phyloP scores from a whole-genome alignment of 2,329 filamentous ascomycete genomes.

The Ophioceras dolichostomum region DNA sequence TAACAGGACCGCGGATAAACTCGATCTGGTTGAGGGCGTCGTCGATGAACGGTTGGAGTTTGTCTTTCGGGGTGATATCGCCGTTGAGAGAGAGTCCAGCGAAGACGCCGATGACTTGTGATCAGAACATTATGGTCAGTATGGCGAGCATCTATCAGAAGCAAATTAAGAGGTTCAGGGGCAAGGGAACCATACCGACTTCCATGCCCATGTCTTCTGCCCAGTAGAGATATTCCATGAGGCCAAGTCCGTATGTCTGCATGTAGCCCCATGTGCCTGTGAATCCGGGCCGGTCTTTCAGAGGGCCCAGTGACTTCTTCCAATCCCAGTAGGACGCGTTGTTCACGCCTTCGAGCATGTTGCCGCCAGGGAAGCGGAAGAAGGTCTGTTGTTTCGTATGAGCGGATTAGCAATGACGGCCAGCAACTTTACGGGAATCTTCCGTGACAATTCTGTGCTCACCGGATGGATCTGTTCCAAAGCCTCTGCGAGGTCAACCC shows the following conservation, averaged over 20 bases:
- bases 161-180: no score
- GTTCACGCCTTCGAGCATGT: conserved; percentile 41
- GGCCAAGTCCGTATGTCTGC: conserved; percentile 49
- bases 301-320: conserved; percentile 40
- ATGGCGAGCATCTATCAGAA: no score
- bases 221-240: conserved; percentile 50
- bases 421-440: no score
- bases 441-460: conserved; percentile 12
- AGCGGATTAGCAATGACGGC: no score
- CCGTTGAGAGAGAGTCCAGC: conserved; percentile 42
- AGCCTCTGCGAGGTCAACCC: conserved; percentile 40
- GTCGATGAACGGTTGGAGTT: conserved; percentile 44
- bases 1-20: conserved; percentile 42
- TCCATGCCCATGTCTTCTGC: conserved; percentile 47
- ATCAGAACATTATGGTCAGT: no score
- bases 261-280: conserved; percentile 46
- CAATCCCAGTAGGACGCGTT: conserved; percentile 34
- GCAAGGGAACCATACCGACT: conserved; percentile 21
- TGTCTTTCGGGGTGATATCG: conserved; percentile 33
- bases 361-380: conserved; percentile 53
- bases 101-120: conserved; percentile 37
- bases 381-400: conserved; percentile 33
- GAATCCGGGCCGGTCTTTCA: conserved; percentile 41
- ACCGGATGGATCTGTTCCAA: background rate
- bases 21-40: conserved; percentile 51